These are phyloP conservation scores for Barnettozyma salicaria DNA, from an alignment of 805 yeast species.

Conservation along the genomic window DNA sequence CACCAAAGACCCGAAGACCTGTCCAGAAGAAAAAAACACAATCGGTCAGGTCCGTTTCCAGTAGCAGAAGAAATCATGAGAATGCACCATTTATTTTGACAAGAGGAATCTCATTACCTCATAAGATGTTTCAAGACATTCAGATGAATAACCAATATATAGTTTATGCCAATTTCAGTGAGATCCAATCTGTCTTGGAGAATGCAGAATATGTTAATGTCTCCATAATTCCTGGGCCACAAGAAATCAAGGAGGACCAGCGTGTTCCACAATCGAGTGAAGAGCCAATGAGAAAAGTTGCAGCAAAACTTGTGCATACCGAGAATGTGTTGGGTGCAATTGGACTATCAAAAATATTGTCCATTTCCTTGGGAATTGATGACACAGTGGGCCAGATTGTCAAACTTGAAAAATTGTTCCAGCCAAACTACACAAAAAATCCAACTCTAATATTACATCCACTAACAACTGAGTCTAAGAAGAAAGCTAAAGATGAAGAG, in stretches of 20 bases:
- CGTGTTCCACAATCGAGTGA: slow-evolving; percentile 12
- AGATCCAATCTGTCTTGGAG: slow-evolving; percentile 30
- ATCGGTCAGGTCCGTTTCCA: slow-evolving; percentile 22
- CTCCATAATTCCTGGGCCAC: slow-evolving; percentile 49
- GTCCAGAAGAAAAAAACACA: slow-evolving; percentile 20
- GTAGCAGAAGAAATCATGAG: slow-evolving; percentile 20
- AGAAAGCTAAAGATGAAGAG: slow-evolving; percentile 28
- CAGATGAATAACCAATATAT: slow-evolving; percentile 30
- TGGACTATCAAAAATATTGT: slow-evolving; percentile 48
- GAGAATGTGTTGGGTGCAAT: slow-evolving; percentile 33
- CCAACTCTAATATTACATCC: slow-evolving; percentile 50
- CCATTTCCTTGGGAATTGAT: slow-evolving; percentile 51
- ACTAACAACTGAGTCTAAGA: slow-evolving; percentile 34
- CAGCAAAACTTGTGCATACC: slow-evolving; percentile 45
- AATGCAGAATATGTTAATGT: slow-evolving; percentile 42
- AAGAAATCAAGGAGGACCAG: slow-evolving; percentile 18
- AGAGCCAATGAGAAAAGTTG: slow-evolving; percentile 26
- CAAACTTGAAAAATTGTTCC: slow-evolving; percentile 39
- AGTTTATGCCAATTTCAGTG: slow-evolving; percentile 41
- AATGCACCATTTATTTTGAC: slow-evolving; percentile 35
- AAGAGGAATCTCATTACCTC: slow-evolving; percentile 55
- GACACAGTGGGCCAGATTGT: slow-evolving; percentile 47
- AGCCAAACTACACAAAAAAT: slow-evolving; percentile 27
- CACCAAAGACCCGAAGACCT: slow-evolving; percentile 51
- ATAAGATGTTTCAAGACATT: slow-evolving; percentile 30